Evolutionary conservation across 169 alveolate species (phyloP).

Genomic region (Amoebophrya sp.): DNA sequence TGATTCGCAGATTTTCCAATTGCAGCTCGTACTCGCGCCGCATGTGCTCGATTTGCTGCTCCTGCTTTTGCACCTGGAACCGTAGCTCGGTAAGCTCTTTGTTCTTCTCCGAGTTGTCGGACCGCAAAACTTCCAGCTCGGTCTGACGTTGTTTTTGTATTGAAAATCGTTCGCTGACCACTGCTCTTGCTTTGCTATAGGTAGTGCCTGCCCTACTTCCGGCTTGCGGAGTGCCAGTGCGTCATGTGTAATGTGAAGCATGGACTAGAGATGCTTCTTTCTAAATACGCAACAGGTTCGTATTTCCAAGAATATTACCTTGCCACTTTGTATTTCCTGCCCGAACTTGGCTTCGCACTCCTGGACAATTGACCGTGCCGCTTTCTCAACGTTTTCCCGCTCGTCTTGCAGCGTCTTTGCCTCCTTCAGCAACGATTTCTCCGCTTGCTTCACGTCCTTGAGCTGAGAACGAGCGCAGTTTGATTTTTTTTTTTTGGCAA

Average conservation of each 20-base stretch:
- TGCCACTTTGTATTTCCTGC: background rate
- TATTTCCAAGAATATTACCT: background rate
- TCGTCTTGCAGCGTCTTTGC: background rate
- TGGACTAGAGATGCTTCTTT: too few species aligned
- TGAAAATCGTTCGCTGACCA: background rate
- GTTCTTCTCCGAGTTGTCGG: background rate
- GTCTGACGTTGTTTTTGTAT: background rate
- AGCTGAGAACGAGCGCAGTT: background rate
- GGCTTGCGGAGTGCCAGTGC: too few species aligned
- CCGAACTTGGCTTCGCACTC: background rate
- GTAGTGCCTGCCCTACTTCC: too few species aligned
- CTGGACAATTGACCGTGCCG: background rate
- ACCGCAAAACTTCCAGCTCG: background rate
- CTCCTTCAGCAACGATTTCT: background rate
- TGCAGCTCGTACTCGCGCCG: background rate
- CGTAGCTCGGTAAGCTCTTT: background rate
- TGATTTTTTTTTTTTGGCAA: background rate
- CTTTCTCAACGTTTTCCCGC: background rate
- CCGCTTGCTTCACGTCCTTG: background rate
- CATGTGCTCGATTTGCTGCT: background rate
- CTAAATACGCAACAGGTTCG: too few species aligned
- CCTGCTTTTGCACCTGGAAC: background rate
- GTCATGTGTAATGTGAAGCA: too few species aligned
- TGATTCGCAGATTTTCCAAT: background rate
- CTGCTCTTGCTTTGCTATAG: background rate